Evolutionary conservation across 345 rosid genomes (phyloP).

Genomic region (Populus ilicifolia): DNA sequence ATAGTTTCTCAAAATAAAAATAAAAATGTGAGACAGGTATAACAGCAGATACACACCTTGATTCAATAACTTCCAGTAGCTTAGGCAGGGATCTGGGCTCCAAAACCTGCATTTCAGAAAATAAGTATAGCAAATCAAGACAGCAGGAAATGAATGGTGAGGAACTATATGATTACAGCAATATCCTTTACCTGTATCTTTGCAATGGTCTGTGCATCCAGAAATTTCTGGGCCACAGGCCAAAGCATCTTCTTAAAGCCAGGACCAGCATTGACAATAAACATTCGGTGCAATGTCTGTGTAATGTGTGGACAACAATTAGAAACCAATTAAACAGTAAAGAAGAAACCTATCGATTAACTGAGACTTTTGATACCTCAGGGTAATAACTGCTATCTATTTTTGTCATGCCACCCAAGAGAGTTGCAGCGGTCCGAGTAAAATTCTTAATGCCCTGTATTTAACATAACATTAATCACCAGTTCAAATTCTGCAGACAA

Average conservation of each 20-base stretch:
- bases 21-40: background rate
- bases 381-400: conserved; percentile 84
- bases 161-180: conserved; percentile 16
- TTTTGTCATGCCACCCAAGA: conserved; percentile 71
- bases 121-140: conserved; percentile 5
- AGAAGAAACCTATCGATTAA: background rate
- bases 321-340: conserved; percentile 11
- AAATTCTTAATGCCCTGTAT: conserved; percentile 89
- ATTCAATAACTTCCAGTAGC: conserved; percentile 73
- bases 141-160: conserved; percentile 5
- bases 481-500: conserved; percentile 24
- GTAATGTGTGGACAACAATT: conserved; percentile 17
- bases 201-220: conserved; percentile 73
- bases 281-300: conserved; percentile 89
- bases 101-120: conserved; percentile 59
- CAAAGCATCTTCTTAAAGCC: conserved; percentile 95
- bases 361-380: conserved; percentile 54
- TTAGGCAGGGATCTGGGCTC: conserved; percentile 69
- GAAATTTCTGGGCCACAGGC: conserved; percentile 97
- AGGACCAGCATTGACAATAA: conserved; percentile 88
- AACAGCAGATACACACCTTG: conserved; percentile 48
- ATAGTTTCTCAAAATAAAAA: background rate
- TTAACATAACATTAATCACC: conserved; percentile 18
- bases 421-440: conserved; percentile 76
- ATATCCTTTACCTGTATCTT: conserved; percentile 70